These are phyloP conservation scores for Teratosphaeriaceae sp. DNA, from an alignment of 2,329 filamentous ascomycete genomes.

Conservation along the genomic window DNA sequence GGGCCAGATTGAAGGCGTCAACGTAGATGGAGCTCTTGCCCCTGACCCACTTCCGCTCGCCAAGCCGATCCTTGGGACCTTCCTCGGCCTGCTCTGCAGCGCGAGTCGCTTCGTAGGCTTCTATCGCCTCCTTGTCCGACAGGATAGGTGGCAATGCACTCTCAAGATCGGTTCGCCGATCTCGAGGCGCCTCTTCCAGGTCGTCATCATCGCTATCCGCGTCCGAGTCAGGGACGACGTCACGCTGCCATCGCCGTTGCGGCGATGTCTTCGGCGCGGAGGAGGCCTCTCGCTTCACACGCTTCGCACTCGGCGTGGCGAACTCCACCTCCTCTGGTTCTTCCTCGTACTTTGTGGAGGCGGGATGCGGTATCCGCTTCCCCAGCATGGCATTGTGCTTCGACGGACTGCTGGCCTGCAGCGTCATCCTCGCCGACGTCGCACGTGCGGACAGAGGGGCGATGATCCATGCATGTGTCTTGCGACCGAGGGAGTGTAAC, in stretches of 20 bases:
- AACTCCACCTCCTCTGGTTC: slow-evolving; percentile 27
- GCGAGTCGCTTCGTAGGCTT: slow-evolving; percentile 68
- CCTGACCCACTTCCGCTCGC: slow-evolving; percentile 59
- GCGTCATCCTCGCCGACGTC: slow-evolving; percentile 12
- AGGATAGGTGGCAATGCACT: slow-evolving; percentile 62
- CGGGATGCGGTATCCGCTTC: slow-evolving; percentile 34
- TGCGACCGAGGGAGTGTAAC: neutral
- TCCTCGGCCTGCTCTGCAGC: slow-evolving; percentile 45
- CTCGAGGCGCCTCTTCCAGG: slow-evolving; percentile 20
- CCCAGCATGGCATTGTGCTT: slow-evolving; percentile 45
- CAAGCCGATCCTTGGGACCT: slow-evolving; percentile 44
- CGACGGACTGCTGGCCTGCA: slow-evolving; percentile 36
- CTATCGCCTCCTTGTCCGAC: slow-evolving; percentile 64
- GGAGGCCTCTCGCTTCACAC: slow-evolving; percentile 28
- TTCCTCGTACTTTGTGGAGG: slow-evolving; percentile 38
- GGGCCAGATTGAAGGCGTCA: slow-evolving; percentile 89
- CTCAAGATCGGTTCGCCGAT: slow-evolving; percentile 59
- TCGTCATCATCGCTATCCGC: slow-evolving; percentile 26
- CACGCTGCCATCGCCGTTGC: slow-evolving; percentile 7
- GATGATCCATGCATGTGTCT: no score
- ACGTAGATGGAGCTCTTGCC: slow-evolving; percentile 90
- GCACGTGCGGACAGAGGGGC: no score
- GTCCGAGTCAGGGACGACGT: slow-evolving; percentile 25
- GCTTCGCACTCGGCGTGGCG: slow-evolving; percentile 34
- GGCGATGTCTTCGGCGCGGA: slow-evolving; percentile 19